Percentiles rank a stretch among this genome's conserved stretches.
These are phyloP conservation scores for Pseudogymnoascus sp. DNA, from an alignment of 2,329 filamentous ascomycete genomes.

Conservation along the genomic window DNA sequence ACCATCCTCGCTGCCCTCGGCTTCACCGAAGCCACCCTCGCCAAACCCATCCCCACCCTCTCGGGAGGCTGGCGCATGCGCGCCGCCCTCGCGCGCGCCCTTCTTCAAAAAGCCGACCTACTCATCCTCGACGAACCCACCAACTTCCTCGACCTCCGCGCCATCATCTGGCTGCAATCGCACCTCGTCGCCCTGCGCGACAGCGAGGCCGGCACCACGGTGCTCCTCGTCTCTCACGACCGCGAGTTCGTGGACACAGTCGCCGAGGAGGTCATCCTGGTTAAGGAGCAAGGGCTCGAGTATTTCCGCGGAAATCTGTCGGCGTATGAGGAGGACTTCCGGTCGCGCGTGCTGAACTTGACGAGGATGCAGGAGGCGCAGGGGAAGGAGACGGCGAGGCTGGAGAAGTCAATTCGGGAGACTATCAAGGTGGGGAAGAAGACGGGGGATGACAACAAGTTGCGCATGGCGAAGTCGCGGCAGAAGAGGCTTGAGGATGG, in stretches of 20 bases:
- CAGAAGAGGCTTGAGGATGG: constrained; percentile 80
- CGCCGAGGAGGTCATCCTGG: constrained; percentile 65
- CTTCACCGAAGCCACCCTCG: constrained; percentile 55
- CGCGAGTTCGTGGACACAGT: constrained; percentile 70
- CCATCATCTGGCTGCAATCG: constrained; percentile 76
- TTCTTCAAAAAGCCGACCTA: constrained; percentile 67
- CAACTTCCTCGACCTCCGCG: constrained; percentile 75
- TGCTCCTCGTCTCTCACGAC: constrained; percentile 78
- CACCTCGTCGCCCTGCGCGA: constrained; percentile 55
- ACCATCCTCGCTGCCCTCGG: constrained; percentile 61
- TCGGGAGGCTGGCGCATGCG: constrained; percentile 75
- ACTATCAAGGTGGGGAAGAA: constrained; percentile 69
- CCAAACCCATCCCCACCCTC: constrained; percentile 52
- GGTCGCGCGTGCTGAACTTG: constrained; percentile 60
- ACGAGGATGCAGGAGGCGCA: constrained; percentile 73
- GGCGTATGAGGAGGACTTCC: constrained; percentile 59
- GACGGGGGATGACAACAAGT: constrained; percentile 74
- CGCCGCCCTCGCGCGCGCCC: constrained; percentile 52
- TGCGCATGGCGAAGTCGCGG: constrained; percentile 74
- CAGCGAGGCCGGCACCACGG: constrained; percentile 48
- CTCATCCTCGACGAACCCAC: constrained; percentile 81
- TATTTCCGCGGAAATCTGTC: constrained; percentile 70
- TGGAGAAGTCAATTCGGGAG: constrained; percentile 66
- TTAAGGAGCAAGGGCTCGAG: constrained; percentile 62
- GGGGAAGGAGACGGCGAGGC: constrained; percentile 71